Conservation (phyloP, 805 yeast species). For the Spathaspora sp. region DNA sequence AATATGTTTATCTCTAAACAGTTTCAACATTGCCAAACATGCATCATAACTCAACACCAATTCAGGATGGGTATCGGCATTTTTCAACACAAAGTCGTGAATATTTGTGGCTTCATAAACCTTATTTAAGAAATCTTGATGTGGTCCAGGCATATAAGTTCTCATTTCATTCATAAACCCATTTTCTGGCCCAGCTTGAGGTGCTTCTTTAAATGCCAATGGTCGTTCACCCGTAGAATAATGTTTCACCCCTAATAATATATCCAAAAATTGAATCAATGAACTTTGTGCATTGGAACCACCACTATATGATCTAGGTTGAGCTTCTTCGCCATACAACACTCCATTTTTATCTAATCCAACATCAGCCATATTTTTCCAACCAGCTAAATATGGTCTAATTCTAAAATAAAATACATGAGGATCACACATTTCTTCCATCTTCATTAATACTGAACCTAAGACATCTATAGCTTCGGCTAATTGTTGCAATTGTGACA, state of each 20-base stretch:
- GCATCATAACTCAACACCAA: constrained; percentile 78
- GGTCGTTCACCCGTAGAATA: constrained; percentile 67
- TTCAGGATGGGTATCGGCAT: constrained; percentile 43
- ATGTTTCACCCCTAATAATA: constrained; percentile 72
- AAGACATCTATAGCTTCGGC: constrained; percentile 75
- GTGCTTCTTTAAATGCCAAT: constrained; percentile 9
- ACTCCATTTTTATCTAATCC: constrained; percentile 74
- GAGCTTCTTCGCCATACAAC: constrained; percentile 62
- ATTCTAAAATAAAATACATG: constrained; percentile 83
- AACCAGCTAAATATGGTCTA: constrained; percentile 90
- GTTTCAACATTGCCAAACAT: constrained; percentile 80
- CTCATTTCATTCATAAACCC: constrained; percentile 81
- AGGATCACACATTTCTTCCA: constrained; percentile 95
- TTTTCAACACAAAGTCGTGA: constrained; percentile 56
- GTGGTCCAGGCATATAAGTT: constrained; percentile 84
- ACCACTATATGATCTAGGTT: constrained; percentile 64
- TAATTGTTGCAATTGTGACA: constrained; percentile 50
- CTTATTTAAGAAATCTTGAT: constrained; percentile 66
- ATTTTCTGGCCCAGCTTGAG: constrained; percentile 21
- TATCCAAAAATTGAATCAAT: constrained; percentile 80
- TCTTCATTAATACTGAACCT: constrained; percentile 68
- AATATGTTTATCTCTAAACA: constrained; percentile 88
- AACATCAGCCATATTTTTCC: constrained; percentile 86
- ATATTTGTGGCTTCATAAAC: constrained; percentile 56
- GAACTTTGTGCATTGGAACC: constrained; percentile 95